Percentiles rank a stretch among this genome's conserved stretches.
These are phyloP conservation scores for Erigeron philadelphicus DNA, from an alignment of 140 eudicot species.

Conservation along the genomic window DNA sequence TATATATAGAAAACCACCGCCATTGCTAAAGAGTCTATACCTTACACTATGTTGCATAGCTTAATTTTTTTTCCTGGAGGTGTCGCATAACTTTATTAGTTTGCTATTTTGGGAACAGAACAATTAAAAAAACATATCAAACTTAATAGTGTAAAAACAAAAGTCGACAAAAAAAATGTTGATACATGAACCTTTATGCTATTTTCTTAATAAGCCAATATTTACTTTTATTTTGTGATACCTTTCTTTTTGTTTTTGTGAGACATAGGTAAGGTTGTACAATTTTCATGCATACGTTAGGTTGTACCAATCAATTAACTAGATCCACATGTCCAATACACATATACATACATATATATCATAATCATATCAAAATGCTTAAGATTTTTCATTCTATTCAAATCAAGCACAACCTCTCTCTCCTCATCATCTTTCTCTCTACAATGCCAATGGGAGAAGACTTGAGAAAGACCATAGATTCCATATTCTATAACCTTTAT, in stretches of 20 bases:
- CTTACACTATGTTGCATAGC: too few relatives aligned
- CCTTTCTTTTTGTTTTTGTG: neutral
- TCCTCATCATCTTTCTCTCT: conserved; percentile 15
- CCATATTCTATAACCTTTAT: conserved; percentile 25
- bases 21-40: too few relatives aligned
- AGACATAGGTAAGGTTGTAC: neutral
- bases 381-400: neutral
- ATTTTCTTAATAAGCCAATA: neutral
- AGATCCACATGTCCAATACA: conserved; percentile 24
- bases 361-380: neutral
- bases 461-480: conserved; percentile 12
- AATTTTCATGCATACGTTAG: conserved; percentile 9
- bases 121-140: too few relatives aligned
- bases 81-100: too few relatives aligned
- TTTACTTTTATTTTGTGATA: neutral
- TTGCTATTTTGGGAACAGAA: too few relatives aligned
- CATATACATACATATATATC: neutral
- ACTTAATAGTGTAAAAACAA: too few relatives aligned
- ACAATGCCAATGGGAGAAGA: neutral
- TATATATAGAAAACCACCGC: too few relatives aligned
- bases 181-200: neutral
- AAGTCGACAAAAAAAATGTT: too few relatives aligned
- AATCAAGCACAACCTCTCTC: conserved; percentile 15
- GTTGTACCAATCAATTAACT: conserved; percentile 8
- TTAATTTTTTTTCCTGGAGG: too few relatives aligned